Base-by-base conservation (phyloP, 192 early-diverging fungal genomes). In the Coemansia sp. region DNA sequence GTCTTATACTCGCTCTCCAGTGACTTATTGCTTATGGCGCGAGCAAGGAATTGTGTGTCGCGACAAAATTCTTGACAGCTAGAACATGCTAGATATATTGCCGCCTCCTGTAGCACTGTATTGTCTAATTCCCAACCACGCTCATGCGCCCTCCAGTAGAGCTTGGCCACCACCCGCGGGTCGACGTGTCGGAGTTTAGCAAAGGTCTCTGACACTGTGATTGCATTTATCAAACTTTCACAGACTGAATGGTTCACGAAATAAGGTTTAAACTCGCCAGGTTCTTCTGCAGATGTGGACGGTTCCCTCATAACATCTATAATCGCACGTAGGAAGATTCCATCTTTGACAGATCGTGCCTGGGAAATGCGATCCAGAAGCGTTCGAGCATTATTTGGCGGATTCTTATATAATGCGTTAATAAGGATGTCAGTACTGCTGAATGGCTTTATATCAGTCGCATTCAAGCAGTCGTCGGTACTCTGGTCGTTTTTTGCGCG, bases 311-410 rank as follows among this genome's bases (percentile, higher is more conserved):
- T 63, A 7, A 25, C 5, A 1, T 70, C 61, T 2, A 79, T 52
- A 25, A 79, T 60, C 1, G 71, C 76, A 24, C 55, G 42, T 24
- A 73, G 29, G 22, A 73, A 69, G 10, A n/a, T 54, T 25, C 56
- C 57, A 56, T 65, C 70, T 20, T 55, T 51, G 30, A 67, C 70
- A 3, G 76, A 56, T 6, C 70, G 67, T 0, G 57, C 67, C 27
- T 79, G 62, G 11, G 71, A 58, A 60, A 79, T 70, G 64, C 67
- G 76, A 3, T 63, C 67, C 30, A 79, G 39, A 11, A 70, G 51
- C 14, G 55, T 36, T 6, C 63, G 51, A 4, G 76, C 63, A 20
- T 57, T 65, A 5, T 11, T 10, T 11, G 64, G 67, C 23, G 76
- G 76, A 21, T 46, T 61, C 4, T 39, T 60, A 10, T 19, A 6